Evolutionary conservation across 345 rosid genomes (phyloP).

Genomic region (Eucalyptus regnans): DNA sequence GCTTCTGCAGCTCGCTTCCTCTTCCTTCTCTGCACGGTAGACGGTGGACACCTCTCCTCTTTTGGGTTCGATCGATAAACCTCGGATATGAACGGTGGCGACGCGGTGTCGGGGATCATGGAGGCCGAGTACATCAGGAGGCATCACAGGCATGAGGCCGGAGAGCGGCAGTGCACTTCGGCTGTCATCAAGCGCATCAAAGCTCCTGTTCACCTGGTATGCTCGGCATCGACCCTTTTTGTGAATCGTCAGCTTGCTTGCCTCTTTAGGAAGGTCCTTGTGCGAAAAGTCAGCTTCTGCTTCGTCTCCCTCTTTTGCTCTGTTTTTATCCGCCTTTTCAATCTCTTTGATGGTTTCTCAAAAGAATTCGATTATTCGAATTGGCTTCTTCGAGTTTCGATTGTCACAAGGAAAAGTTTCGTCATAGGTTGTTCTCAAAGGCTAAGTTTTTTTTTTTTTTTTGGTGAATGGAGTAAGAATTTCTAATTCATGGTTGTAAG

Average conservation of each 20-base stretch:
- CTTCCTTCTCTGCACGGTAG: neutral
- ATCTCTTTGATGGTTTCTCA: neutral
- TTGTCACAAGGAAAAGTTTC: neutral
- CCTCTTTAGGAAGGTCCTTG: neutral
- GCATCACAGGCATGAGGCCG: constrained; percentile 50
- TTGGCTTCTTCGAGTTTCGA: neutral
- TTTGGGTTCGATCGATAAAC: neutral
- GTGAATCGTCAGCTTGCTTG: neutral
- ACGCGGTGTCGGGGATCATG: constrained; percentile 1
- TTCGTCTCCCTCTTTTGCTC: neutral
- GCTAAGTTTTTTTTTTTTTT: neutral
- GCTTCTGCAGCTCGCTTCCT: neutral
- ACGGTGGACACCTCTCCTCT: neutral
- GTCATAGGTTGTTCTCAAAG: neutral
- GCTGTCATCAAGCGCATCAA: constrained; percentile 71
- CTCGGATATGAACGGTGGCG: constrained; percentile 7
- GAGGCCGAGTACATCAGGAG: constrained; percentile 49
- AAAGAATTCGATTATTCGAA: neutral
- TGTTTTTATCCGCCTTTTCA: neutral
- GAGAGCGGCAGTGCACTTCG: constrained; percentile 68
- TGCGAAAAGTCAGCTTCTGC: neutral
- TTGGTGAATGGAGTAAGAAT: neutral
- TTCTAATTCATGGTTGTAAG: neutral
- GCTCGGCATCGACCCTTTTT: neutral
- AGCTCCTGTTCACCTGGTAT: constrained; percentile 89